phyloP scores from a whole-genome alignment of 1,284 basidiomycete species.

The Irpex lacteus region DNA sequence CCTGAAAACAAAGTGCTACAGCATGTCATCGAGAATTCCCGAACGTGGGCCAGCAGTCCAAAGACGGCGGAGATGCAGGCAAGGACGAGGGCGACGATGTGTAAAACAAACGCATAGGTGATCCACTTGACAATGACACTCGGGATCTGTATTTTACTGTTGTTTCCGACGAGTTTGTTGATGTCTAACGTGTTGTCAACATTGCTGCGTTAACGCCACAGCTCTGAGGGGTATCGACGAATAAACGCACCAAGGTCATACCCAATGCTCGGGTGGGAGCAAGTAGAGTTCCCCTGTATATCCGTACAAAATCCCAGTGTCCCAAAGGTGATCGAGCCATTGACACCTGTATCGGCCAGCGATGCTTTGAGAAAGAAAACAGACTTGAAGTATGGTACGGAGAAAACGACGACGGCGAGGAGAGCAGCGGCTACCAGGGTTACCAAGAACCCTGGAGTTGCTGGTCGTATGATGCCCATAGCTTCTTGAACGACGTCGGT shows the following conservation, averaged over 20 bases:
- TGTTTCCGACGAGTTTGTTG: constrained; percentile 73
- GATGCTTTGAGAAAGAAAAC: constrained; percentile 82
- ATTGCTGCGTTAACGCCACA: constrained; percentile 8
- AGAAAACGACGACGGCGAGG: constrained; percentile 82
- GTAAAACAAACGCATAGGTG: constrained; percentile 86
- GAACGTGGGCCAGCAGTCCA: constrained; percentile 80
- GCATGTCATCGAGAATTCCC: constrained; percentile 82
- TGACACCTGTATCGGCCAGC: constrained; percentile 45
- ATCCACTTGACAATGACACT: constrained; percentile 82
- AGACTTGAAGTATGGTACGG: constrained; percentile 81
- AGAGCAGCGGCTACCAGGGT: constrained; percentile 73
- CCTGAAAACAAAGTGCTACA: constrained; percentile 82
- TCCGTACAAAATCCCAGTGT: constrained; percentile 82
- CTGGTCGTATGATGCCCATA: constrained; percentile 68
- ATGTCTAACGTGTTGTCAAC: constrained; percentile 52
- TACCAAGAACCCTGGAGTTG: constrained; percentile 82
- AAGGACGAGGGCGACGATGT: constrained; percentile 75
- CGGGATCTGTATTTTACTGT: constrained; percentile 66
- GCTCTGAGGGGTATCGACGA: background rate
- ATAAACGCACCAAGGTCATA: constrained; percentile 52
- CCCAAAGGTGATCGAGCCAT: constrained; percentile 75
- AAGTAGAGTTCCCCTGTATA: constrained; percentile 54
- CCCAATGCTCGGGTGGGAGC: constrained; percentile 76
- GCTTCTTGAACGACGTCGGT: background rate
- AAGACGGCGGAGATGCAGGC: constrained; percentile 73